Evolutionary conservation across 495 filamentous ascomycete genomes (phyloP).

Genomic region (Aspergillus bridgeri): DNA sequence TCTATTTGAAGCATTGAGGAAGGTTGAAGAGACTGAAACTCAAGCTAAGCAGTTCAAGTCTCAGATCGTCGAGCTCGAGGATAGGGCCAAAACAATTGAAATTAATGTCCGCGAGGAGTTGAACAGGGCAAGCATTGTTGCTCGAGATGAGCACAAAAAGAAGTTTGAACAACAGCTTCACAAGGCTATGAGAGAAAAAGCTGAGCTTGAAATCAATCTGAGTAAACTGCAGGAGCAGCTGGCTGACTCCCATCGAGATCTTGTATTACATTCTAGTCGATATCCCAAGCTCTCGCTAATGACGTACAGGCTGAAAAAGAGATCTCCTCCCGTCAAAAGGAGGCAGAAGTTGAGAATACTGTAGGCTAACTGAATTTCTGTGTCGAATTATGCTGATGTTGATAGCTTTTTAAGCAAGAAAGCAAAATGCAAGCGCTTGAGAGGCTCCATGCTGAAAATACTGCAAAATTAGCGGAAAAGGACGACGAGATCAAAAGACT

Average conservation of each 20-base stretch:
- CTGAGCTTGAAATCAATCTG: constrained; percentile 15
- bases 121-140: constrained; percentile 15
- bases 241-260: constrained; percentile 14
- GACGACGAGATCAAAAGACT: constrained; percentile 21
- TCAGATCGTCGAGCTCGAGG: constrained; percentile 20
- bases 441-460: constrained; percentile 13
- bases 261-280: constrained; percentile 19
- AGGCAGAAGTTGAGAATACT: neutral
- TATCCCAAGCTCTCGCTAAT: neutral
- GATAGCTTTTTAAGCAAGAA: constrained; percentile 21
- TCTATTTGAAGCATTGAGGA: constrained; percentile 15
- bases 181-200: constrained; percentile 20
- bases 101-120: constrained; percentile 25
- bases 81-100: constrained; percentile 20
- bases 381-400: constrained; percentile 12
- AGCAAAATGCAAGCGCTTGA: constrained; percentile 22
- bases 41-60: constrained; percentile 11
- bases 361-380: neutral
- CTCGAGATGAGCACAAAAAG: constrained; percentile 18
- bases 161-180: constrained; percentile 26
- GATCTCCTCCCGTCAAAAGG: neutral
- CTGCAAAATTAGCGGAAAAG: constrained; percentile 14
- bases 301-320: neutral
- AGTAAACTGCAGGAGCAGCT: constrained; percentile 18
- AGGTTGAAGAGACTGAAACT: constrained; percentile 13